Conservation (phyloP, 768 basidiomycete genomes). For the Pleurotus sapidus region DNA sequence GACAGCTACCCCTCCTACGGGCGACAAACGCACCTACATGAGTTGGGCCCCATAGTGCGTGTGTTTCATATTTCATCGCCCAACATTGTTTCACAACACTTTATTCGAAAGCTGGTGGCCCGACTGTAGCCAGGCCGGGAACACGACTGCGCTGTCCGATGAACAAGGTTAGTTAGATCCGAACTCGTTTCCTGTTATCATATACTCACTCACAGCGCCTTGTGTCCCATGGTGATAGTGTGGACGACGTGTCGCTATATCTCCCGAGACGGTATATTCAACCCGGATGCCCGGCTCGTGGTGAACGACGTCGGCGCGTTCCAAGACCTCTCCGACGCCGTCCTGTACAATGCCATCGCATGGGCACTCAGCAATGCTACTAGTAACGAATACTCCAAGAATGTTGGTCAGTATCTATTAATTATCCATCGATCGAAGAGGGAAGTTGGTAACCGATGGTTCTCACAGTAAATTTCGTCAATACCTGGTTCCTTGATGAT, state of each 20-base stretch:
- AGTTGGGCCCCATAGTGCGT: constrained; percentile 71
- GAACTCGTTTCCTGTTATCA: not conserved
- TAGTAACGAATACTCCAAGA: constrained; percentile 38
- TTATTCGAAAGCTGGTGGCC: constrained; percentile 52
- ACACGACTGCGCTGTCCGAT: constrained; percentile 52
- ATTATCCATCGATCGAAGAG: not conserved
- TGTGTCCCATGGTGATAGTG: constrained; percentile 27
- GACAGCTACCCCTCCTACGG: constrained; percentile 44
- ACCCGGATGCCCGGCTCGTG: constrained; percentile 58
- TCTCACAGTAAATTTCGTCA: constrained; percentile 38
- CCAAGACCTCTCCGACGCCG: constrained; percentile 51
- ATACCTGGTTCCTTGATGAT: constrained; percentile 58
- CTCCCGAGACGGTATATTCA: constrained; percentile 57
- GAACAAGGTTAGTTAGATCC: constrained; percentile 39
- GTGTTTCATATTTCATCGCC: not conserved
- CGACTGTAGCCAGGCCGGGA: constrained; percentile 54
- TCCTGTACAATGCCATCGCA: constrained; percentile 60
- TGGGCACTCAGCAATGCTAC: constrained; percentile 42
- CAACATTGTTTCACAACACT: not conserved
- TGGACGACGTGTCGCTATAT: constrained; percentile 60
- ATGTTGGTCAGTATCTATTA: constrained; percentile 27
- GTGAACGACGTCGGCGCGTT: constrained; percentile 52
- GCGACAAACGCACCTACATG: constrained; percentile 61
- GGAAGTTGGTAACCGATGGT: not conserved
- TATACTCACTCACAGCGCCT: constrained; percentile 1